Evolutionary conservation across 2,329 filamentous ascomycete species (phyloP).

Genomic region (Colletotrichum lentis): DNA sequence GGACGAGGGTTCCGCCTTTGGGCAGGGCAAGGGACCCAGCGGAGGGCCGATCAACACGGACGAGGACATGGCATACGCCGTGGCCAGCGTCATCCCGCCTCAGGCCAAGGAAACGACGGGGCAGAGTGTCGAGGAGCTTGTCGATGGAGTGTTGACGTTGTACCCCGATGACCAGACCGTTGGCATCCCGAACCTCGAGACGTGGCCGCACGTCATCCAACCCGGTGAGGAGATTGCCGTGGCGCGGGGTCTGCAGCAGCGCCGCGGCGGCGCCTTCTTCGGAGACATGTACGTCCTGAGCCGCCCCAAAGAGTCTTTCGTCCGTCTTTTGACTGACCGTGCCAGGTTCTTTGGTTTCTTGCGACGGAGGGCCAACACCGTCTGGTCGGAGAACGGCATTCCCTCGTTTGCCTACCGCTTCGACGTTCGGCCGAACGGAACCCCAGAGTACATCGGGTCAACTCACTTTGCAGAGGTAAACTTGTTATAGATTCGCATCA

Average conservation of each 20-base stretch:
- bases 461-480: constrained; percentile 51
- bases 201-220: constrained; percentile 46
- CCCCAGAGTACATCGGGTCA: constrained; percentile 40
- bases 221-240: constrained; percentile 42
- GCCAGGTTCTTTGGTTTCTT: constrained; percentile 42
- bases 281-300: constrained; percentile 39
- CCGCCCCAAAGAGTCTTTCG: neutral
- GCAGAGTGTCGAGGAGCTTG: constrained; percentile 40
- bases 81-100: constrained; percentile 31
- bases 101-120: constrained; percentile 39
- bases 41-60: constrained; percentile 43
- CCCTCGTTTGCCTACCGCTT: constrained; percentile 47
- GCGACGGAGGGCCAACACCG: constrained; percentile 43
- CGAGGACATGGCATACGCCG: constrained; percentile 42
- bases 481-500: neutral
- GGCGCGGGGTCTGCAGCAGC: constrained; percentile 43
- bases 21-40: constrained; percentile 37
- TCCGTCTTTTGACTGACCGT: neutral
- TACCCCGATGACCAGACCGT: constrained; percentile 48
- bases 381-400: constrained; percentile 43
- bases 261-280: constrained; percentile 44
- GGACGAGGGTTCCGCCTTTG: constrained; percentile 45
- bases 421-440: constrained; percentile 45
- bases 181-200: constrained; percentile 47
- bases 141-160: constrained; percentile 40